Evolutionary conservation across 2,329 filamentous ascomycete species (phyloP), one percentile per base, ranked within the genome.

Genomic region (Pestalotiopsis sp.): DNA sequence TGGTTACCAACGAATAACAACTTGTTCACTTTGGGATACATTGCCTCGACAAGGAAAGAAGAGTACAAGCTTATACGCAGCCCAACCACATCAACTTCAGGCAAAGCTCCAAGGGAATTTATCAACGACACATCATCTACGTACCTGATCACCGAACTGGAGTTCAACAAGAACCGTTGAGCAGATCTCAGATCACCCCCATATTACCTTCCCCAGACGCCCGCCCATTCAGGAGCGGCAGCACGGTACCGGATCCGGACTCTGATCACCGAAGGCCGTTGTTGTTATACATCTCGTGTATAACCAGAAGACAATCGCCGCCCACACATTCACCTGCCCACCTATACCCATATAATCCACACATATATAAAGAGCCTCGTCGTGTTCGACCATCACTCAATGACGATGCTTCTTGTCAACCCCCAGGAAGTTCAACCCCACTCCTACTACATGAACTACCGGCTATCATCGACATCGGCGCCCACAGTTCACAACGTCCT

Each of bases 331-430:
- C 17, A 17, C 45, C 45, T 9, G 4, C 14, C 12, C 13, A 45
- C 39, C 12, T 17, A 45, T 11, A 45, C 39, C 12, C 39, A 17
- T 31, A 31, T 7, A 45, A 41, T 17, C 12, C 39, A 45, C 39
- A 17, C 20, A 61, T 39, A 61, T 61, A 61, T 61, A 61, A 61
- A 36, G 23, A 61, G 59, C 36, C 59, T 39, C 38, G 59, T 52
- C 45, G 45, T 52, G 17, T 52, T 52, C 45, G 45, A 52, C 25
- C n/a, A 27, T 36, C 12, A 39, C 65, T 61, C 52, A 68, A 72
- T 72, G 70, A 72, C 70, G 57, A 71, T 68, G 68, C 64, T 71
- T 67, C 67, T 69, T 49, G 69, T 69, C 64, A 71, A 69, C 57
- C 66, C 67, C 60, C 63, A 68, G 38, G 65, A 70, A n/a, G 60